Conservation (phyloP, 441 rosid species). For the Bocquillonia castaneifolia region DNA sequence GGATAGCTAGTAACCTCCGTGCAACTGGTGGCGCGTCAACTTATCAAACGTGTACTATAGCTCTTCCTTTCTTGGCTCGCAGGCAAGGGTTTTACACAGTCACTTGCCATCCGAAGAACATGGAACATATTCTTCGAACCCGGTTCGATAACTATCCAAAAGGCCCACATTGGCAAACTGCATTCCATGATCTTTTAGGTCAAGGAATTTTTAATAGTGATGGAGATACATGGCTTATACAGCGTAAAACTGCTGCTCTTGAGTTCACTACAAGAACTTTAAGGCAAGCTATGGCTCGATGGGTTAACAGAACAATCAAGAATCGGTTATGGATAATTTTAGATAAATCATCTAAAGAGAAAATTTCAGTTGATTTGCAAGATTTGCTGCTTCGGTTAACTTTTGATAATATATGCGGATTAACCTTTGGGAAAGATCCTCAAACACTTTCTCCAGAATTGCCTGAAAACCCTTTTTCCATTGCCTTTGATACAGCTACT, state of each 20-base stretch:
- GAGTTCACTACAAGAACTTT: constrained; percentile 88
- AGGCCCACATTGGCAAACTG: constrained; percentile 78
- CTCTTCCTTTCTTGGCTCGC: constrained; percentile 67
- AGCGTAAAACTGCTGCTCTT: constrained; percentile 84
- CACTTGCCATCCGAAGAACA: constrained; percentile 85
- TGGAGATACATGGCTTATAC: constrained; percentile 93
- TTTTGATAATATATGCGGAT: constrained; percentile 87
- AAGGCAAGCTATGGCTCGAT: constrained; percentile 90
- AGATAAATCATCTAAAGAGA: constrained; percentile 44
- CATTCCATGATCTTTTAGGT: constrained; percentile 85
- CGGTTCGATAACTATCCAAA: constrained; percentile 88
- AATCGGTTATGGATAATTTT: constrained; percentile 68
- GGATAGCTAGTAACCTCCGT: constrained; percentile 76
- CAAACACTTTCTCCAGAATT: constrained; percentile 71
- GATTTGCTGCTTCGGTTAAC: constrained; percentile 81
- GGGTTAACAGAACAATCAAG: constrained; percentile 86
- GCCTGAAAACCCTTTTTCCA: constrained; percentile 67
- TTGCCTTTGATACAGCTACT: constrained; percentile 78
- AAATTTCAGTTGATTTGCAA: constrained; percentile 58
- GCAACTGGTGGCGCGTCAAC: constrained; percentile 58
- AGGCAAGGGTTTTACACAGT: constrained; percentile 82
- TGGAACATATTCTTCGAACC: constrained; percentile 76
- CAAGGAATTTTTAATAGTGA: constrained; percentile 93
- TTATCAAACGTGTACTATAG: constrained; percentile 75
- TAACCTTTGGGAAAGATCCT: constrained; percentile 90